These are phyloP conservation scores for Cicer cuneatum DNA, from an alignment of 306 rosid species.

Conservation along the genomic window DNA sequence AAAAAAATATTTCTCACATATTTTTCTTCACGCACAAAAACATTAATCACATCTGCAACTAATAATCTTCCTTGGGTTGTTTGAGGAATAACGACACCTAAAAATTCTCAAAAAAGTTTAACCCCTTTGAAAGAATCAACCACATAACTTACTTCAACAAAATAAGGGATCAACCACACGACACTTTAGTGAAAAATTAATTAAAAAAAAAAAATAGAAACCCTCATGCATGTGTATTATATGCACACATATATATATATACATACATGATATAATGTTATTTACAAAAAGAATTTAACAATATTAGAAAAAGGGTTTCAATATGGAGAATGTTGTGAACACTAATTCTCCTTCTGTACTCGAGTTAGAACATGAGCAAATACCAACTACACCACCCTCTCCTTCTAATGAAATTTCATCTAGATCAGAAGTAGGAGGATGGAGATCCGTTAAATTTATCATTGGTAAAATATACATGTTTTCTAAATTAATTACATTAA, in stretches of 20 bases:
- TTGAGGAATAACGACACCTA: too few relatives aligned
- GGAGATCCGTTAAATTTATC: slow-evolving; percentile 47
- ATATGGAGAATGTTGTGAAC: slow-evolving; percentile 41
- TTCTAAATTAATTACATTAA: background rate
- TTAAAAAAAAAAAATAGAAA: too few relatives aligned
- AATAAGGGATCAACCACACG: too few relatives aligned
- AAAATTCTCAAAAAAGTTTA: too few relatives aligned
- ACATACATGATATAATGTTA: background rate
- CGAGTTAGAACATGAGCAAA: slow-evolving; percentile 18
- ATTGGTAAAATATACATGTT: slow-evolving; percentile 14
- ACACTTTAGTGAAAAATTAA: too few relatives aligned
- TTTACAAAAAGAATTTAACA: background rate
- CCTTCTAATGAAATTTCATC: background rate
- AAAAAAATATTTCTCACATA: too few relatives aligned
- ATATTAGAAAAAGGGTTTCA: slow-evolving; percentile 1
- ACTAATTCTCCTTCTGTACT: slow-evolving; percentile 1
- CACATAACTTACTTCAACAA: too few relatives aligned
- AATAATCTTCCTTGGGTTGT: too few relatives aligned
- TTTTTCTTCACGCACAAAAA: too few relatives aligned
- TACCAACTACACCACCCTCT: slow-evolving; percentile 3
- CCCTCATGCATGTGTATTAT: background rate
- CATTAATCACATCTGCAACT: too few relatives aligned
- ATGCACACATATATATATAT: background rate
- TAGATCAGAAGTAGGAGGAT: slow-evolving; percentile 35
- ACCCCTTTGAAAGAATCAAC: too few relatives aligned